These are phyloP conservation scores for Phytophthora foliorum DNA, from an alignment of 352 stramenopile genomes.

Conservation along the genomic window DNA sequence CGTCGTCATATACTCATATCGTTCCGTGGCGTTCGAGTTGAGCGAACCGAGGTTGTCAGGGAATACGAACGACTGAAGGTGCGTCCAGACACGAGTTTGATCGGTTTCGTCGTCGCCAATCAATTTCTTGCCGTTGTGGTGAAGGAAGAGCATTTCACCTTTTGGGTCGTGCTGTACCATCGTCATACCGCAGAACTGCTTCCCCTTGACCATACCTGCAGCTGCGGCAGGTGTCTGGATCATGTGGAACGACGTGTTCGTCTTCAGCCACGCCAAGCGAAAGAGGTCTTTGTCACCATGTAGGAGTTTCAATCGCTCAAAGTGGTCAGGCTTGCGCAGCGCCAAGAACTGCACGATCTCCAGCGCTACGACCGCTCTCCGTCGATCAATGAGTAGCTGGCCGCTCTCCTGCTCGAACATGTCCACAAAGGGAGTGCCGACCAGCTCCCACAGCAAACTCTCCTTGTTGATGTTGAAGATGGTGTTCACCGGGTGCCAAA, in stretches of 20 bases:
- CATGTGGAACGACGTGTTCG: constrained; percentile 55
- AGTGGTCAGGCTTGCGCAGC: constrained; percentile 38
- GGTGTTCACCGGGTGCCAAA: constrained; percentile 62
- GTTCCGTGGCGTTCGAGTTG: constrained; percentile 4
- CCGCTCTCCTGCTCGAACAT: constrained; percentile 57
- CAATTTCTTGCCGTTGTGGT: constrained; percentile 58
- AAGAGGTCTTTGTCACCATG: constrained; percentile 70
- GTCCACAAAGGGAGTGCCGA: constrained; percentile 52
- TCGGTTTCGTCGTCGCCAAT: constrained; percentile 20
- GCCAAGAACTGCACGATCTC: constrained; percentile 51
- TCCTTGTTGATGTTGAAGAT: constrained; percentile 68
- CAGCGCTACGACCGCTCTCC: constrained; percentile 36
- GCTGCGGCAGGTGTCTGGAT: constrained; percentile 48
- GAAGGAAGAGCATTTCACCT: constrained; percentile 52
- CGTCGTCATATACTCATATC: constrained; percentile 30
- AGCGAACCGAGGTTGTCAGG: constrained; percentile 15
- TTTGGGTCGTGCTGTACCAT: constrained; percentile 58
- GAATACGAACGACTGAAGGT: constrained; percentile 39
- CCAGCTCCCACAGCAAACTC: constrained; percentile 63
- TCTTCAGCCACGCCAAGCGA: constrained; percentile 62
- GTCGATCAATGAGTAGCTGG: constrained; percentile 49
- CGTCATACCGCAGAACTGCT: constrained; percentile 59
- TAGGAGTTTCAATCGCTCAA: constrained; percentile 47
- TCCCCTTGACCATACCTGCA: constrained; percentile 44
- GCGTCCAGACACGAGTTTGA: constrained; percentile 33